phyloP scores from a whole-genome alignment of 2,329 filamentous ascomycete species.

The Arachnopeziza araneosa region DNA sequence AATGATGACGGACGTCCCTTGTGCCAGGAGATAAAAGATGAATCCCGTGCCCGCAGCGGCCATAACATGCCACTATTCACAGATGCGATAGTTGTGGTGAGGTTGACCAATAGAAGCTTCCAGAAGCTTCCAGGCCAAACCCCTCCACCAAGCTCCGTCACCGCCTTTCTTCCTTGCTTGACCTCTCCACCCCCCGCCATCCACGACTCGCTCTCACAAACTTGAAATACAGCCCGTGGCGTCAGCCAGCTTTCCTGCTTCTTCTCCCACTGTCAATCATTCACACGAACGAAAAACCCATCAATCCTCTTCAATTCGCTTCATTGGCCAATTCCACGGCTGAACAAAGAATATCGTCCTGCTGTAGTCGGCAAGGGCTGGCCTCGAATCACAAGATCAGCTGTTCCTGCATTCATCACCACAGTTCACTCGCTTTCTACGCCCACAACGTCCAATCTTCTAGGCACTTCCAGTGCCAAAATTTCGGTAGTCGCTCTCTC shows the following conservation, averaged over 20 bases:
- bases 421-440: not conserved
- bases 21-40: not conserved
- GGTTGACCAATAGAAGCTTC: not conserved
- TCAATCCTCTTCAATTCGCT: not conserved
- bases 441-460: not conserved
- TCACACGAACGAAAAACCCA: not conserved
- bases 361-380: slow-evolving; percentile 1
- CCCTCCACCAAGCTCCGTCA: not conserved
- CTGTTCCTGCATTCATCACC: slow-evolving; percentile 7
- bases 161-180: not conserved
- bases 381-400: slow-evolving; percentile 18
- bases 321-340: slow-evolving; percentile 19
- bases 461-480: not conserved
- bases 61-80: not conserved
- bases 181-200: not conserved
- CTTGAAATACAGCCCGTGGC: not conserved
- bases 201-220: not conserved
- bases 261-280: not conserved
- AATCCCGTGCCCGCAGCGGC: not conserved
- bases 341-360: slow-evolving; percentile 4
- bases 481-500: not conserved
- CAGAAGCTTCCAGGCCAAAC: not conserved
- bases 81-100: not conserved
- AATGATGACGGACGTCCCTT: not conserved
- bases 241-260: not conserved